These are phyloP conservation scores for Centrapalus pauciflorus DNA, from an alignment of 129 eudicot species.

Conservation along the genomic window DNA sequence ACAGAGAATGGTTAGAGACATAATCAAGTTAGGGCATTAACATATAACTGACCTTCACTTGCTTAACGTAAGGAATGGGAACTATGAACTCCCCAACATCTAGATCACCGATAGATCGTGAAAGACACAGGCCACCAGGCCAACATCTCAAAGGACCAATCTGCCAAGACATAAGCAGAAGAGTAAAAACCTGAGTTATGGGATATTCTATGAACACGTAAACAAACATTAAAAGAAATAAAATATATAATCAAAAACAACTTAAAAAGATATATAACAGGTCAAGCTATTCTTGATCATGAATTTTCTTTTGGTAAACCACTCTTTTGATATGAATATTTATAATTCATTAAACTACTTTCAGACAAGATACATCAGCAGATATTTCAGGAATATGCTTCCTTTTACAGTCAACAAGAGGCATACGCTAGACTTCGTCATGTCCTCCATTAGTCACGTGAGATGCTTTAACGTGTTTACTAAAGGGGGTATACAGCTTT, in stretches of 20 bases:
- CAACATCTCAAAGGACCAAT: constrained; percentile 98
- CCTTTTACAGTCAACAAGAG: no score
- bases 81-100: constrained; percentile 98
- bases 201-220: background rate
- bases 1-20: background rate
- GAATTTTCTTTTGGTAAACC: background rate
- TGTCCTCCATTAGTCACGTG: background rate
- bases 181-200: background rate
- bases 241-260: background rate
- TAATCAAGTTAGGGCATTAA: background rate
- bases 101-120: constrained; percentile 92
- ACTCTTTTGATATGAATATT: background rate
- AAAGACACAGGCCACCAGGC: constrained; percentile 99
- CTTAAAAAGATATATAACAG: background rate
- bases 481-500: no score
- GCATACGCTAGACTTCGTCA: no score
- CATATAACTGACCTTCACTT: constrained; percentile 71
- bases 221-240: background rate
- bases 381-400: background rate
- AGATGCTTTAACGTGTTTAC: background rate
- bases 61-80: constrained; percentile 91
- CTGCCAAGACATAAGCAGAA: constrained; percentile 33
- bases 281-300: background rate
- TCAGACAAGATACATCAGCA: background rate
- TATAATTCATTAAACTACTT: background rate